Base-by-base conservation (phyloP, 2,329 filamentous ascomycete genomes). In the Colletotrichum sojae region DNA sequence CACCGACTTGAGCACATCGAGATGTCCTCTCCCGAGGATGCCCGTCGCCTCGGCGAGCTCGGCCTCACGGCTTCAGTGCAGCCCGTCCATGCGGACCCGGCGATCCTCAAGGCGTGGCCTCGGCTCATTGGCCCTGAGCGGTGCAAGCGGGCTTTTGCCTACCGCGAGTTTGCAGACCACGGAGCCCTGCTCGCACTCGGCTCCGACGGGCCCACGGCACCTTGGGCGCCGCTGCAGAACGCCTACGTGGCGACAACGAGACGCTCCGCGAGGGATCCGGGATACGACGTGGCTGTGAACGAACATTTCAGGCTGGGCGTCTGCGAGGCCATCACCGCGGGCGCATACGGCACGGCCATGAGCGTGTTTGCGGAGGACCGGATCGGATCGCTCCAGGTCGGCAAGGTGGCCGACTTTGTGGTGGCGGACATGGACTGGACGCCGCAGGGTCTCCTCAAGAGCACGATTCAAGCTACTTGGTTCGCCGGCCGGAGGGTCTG, bases 1-100 rank as follows among this genome's bases (percentile, higher is more conserved):
- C 87, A 88, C 67, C 83, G 87, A 10, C 86, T 89, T 72, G 87
- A 89, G 77, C 87, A 89, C 74, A 79, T 89, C 18, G 87, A 89
- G 76, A 80, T 89, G 57, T 80, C 86, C 0, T 81, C 81, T 0
- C 80, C 82, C 2, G 79, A 79, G 55, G 87, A 89, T 73, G 87
- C 85, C 3, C 80, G 76, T 15, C 78, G 86, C 9, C 80, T 89
- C 6, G 87, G 86, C 5, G 73, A 77, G 54, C 77, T 87, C 12
- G 84, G 86, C 43, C 87, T 89, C 75, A 85, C 83, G 22, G 84
- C 84, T 5, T 84, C 82, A 4, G 79, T 86, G 31, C 83, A 86
- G 73, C 82, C 84, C 4, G 84, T 85, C 8, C 84, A 86, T 70
- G 79, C 83, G 2, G 84, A 86, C 72, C 87, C 87, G 10, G 84